These are phyloP conservation scores for Boeremia lycopersici DNA, from an alignment of 2,329 filamentous ascomycete species.

Conservation along the genomic window DNA sequence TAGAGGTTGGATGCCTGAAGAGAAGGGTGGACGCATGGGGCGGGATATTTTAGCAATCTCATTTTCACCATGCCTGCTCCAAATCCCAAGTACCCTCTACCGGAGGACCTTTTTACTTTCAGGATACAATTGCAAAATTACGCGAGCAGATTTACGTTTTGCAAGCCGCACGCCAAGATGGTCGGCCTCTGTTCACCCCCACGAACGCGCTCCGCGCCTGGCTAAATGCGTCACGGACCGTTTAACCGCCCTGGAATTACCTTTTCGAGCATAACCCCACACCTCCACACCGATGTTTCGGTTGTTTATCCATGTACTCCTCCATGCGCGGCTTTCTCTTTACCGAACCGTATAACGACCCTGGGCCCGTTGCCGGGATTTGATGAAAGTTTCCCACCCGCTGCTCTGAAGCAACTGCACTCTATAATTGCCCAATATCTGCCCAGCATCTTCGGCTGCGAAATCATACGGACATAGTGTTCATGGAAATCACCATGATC, in stretches of 20 bases:
- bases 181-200: not conserved
- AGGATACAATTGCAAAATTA: not conserved
- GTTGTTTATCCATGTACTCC: constrained; percentile 1
- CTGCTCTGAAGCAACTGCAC: not conserved
- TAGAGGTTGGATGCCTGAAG: not conserved
- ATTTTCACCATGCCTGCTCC: not conserved
- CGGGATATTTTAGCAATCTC: not conserved
- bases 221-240: constrained; percentile 43
- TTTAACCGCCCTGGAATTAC: constrained; percentile 37
- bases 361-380: not conserved
- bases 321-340: constrained; percentile 32
- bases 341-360: constrained; percentile 31
- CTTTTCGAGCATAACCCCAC: constrained; percentile 40
- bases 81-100: not conserved
- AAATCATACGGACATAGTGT: not conserved
- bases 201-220: constrained; percentile 19
- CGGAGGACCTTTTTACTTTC: not conserved
- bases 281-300: constrained; percentile 23
- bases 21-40: not conserved
- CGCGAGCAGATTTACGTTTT: not conserved
- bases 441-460: not conserved
- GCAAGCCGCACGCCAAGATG: constrained; percentile 1
- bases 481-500: constrained; percentile 35
- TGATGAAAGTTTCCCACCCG: not conserved
- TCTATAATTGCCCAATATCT: too few species aligned